Conservation (phyloP, 305 asterid genomes). For the Fraxinus nigra region DNA sequence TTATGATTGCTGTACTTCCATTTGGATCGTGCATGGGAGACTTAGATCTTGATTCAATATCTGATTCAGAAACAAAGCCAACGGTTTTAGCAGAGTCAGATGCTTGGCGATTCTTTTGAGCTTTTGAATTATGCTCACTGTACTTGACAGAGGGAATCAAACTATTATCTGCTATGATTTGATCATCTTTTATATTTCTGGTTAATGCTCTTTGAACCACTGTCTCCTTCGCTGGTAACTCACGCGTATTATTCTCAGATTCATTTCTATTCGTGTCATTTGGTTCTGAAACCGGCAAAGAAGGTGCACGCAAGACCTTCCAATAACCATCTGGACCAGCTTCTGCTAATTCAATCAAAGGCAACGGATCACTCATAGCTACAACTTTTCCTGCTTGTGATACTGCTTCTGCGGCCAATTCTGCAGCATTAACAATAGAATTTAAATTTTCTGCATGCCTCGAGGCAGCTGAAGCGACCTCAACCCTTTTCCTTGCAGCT, state of each 20-base stretch:
- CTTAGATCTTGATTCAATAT: constrained; percentile 32
- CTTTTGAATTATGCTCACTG: constrained; percentile 40
- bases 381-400: constrained; percentile 94
- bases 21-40: constrained; percentile 18
- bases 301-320: constrained; percentile 42
- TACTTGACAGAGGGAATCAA: constrained; percentile 31
- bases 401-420: constrained; percentile 95
- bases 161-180: constrained; percentile 32
- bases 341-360: constrained; percentile 61
- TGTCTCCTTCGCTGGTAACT: constrained; percentile 45
- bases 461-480: constrained; percentile 95
- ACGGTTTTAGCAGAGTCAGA: constrained; percentile 36
- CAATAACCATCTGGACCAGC: constrained; percentile 79
- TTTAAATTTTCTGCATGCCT: constrained; percentile 90
- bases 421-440: constrained; percentile 92
- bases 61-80: constrained; percentile 40
- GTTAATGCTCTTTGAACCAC: constrained; percentile 33
- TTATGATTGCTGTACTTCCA: constrained; percentile 39
- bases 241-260: constrained; percentile 24
- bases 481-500: constrained; percentile 84
- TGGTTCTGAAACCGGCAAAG: constrained; percentile 33
- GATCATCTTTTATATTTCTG: constrained; percentile 36
- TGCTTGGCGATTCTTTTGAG: constrained; percentile 37
- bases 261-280: constrained; percentile 30
- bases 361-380: constrained; percentile 74